Evolutionary conservation across 2,329 filamentous ascomycete genomes (phyloP), one percentile per base, ranked within the genome.

Genomic region (Grosmannia clavigera): DNA sequence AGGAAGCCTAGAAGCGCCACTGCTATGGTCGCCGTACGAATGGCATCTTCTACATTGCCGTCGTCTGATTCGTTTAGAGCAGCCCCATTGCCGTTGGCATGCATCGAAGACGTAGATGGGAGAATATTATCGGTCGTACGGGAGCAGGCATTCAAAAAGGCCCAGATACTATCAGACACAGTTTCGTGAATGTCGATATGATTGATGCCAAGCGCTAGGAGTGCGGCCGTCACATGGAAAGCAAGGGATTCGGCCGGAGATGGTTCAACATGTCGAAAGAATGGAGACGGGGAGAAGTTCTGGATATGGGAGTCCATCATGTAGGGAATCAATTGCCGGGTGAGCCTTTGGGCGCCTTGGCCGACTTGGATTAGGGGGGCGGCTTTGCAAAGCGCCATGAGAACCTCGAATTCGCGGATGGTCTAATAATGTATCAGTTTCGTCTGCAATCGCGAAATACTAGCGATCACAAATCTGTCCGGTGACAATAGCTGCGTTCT

Each of bases 1-100:
- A 99, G 74, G 69, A 99, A 96, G 0, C 94, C 95, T 29, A 96
- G 74, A n/a, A 99, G 76, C 0, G 92, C 92, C 55, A 95, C 82
- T 7, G 88, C 83, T 64, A 96, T 82, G 22, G 87, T 90, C 58
- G 90, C 83, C 58, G 88, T 83, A 33, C 83, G 78, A 60, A 87
- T 77, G 58, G 85, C 83, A 67, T 88, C 84, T 59, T 87, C 84
- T 14, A 86, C 72, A 59, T 83, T 81, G 50, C 81, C 79, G 56
- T 83, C 81, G 48, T 81, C 79, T 65, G 75, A 77, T 65, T 75
- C 82, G 57, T 75, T 81, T 12, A 27, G 11, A 35, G 25, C 61
- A 11, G 11, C 27, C 10, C 57, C 57, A 35, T 57, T 53, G 19
- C 25, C 29, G 9, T 35, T 52, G 43, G 33, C 43, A 25, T 12